Evolutionary conservation across 257 asterid species (phyloP).

Genomic region (Marsdenia floribunda): DNA sequence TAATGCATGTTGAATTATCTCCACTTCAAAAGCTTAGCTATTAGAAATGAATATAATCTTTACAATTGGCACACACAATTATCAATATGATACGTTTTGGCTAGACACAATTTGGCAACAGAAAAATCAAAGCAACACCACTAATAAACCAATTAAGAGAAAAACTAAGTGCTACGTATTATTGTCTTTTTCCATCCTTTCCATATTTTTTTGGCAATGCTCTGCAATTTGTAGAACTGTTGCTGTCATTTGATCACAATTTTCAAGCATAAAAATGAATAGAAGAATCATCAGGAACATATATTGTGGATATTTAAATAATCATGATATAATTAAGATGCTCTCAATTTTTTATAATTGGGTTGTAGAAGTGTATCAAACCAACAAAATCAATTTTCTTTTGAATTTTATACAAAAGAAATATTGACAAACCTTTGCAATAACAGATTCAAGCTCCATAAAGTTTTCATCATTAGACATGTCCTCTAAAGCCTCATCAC

Average conservation of each 20-base stretch:
- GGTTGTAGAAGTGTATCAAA: background rate
- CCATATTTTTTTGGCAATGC: too few species aligned
- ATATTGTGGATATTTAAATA: background rate
- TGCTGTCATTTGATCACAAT: background rate
- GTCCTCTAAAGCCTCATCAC: slow-evolving; percentile 60
- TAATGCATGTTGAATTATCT: background rate
- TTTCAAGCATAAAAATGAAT: background rate
- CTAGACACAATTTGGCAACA: background rate
- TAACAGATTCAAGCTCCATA: slow-evolving; percentile 67
- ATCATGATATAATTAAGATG: background rate
- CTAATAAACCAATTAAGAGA: background rate
- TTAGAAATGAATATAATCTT: background rate
- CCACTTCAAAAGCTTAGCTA: background rate
- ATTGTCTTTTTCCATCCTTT: background rate
- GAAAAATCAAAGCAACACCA: background rate
- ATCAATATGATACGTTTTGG: background rate
- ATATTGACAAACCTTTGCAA: slow-evolving; percentile 51
- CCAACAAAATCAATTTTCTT: background rate
- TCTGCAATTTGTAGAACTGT: background rate
- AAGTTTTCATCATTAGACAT: slow-evolving; percentile 50
- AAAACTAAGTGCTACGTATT: background rate
- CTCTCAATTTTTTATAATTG: background rate
- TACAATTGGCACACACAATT: background rate
- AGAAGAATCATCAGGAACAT: background rate
- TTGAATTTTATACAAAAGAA: background rate